These are phyloP conservation scores for Climacium dendroides DNA, from an alignment of 225 moss, liverwort and hornwort genomes.

Conservation along the genomic window DNA sequence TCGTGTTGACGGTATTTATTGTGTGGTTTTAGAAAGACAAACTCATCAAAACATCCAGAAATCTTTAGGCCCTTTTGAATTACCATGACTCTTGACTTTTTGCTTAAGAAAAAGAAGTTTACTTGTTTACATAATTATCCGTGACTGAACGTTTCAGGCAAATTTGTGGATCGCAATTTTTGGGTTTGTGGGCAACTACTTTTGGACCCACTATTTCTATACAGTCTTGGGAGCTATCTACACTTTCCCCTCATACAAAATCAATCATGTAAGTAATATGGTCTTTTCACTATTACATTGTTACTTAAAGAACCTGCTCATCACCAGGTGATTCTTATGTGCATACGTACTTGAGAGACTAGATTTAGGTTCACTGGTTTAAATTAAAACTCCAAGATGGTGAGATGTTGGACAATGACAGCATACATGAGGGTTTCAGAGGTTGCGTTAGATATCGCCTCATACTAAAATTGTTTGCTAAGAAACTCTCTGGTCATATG, in stretches of 20 bases:
- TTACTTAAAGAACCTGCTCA: not conserved
- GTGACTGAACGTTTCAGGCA: constrained; percentile 32
- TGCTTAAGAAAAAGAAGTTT: not conserved
- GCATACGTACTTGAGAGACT: not conserved
- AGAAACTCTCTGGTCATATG: not conserved
- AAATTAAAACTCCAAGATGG: not conserved
- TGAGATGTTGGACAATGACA: not conserved
- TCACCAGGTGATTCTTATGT: not conserved
- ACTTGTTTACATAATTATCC: not conserved
- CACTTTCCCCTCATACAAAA: constrained; percentile 81
- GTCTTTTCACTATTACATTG: not conserved
- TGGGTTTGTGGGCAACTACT: constrained; percentile 91
- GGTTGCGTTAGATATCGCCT: not conserved
- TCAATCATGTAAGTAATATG: constrained; percentile 65
- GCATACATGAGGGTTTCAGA: not conserved
- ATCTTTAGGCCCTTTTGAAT: not conserved
- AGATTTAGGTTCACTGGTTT: not conserved
- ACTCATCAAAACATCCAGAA: not conserved
- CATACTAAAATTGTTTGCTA: not conserved
- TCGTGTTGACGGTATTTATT: not conserved
- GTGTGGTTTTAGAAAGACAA: not conserved
- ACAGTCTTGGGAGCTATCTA: constrained; percentile 90
- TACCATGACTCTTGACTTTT: not conserved
- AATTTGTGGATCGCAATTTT: constrained; percentile 92
- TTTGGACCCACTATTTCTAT: constrained; percentile 99